phyloP scores from a whole-genome alignment of 306 rosid genomes.

The Gynostemma pentaphyllum region DNA sequence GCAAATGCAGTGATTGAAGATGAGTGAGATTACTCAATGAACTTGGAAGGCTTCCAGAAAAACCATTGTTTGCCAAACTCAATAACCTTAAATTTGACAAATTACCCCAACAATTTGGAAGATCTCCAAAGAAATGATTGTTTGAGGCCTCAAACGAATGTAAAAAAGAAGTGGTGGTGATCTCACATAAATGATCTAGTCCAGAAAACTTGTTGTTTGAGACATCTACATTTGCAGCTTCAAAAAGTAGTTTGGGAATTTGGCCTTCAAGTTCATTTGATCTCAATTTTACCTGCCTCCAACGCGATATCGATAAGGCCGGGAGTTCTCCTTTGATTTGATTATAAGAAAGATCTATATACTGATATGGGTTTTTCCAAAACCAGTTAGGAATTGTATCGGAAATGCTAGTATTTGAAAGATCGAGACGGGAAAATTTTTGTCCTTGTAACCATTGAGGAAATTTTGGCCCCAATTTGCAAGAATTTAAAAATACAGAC shows the following conservation, averaged over 20 bases:
- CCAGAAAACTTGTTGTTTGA: too few species aligned
- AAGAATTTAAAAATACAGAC: accelerated
- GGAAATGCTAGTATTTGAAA: neutral
- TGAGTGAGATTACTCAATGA: conserved; percentile 8
- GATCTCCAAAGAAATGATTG: neutral
- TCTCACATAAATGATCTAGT: conserved; percentile 2
- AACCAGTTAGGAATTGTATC: conserved; percentile 12
- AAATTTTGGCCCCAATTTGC: neutral
- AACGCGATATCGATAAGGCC: neutral
- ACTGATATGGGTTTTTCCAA: too few species aligned
- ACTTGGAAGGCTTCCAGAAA: conserved; percentile 15
- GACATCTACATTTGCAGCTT: neutral
- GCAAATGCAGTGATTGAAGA: neutral
- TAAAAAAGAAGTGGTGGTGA: neutral
- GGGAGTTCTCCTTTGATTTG: neutral
- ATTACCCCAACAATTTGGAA: neutral
- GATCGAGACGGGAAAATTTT: neutral
- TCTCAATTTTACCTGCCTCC: too few species aligned
- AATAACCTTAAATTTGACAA: neutral
- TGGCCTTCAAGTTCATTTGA: too few species aligned
- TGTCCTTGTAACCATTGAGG: too few species aligned
- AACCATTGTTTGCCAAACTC: neutral
- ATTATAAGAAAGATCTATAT: conserved; percentile 2
- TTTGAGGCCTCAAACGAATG: neutral
- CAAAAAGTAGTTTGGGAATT: neutral